Evolutionary conservation across 1,139 yeast species (phyloP), one percentile per base, ranked within the genome.

Genomic region (Saccharomyces uvarum): DNA sequence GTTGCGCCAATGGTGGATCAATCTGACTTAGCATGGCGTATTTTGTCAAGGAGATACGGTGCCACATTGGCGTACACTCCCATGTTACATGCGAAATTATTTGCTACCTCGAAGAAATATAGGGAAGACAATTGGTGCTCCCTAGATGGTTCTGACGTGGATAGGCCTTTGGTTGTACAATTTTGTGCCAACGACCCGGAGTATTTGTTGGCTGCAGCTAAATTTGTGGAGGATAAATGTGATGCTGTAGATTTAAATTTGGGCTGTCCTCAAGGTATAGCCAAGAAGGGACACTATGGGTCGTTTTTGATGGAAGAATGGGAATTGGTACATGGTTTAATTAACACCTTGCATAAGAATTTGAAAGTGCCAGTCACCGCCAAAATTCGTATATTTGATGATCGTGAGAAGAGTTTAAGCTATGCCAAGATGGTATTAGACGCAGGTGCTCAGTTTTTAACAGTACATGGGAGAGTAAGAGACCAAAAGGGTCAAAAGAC

Each of bases 1-100:
- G 95, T 95, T 27, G 99, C 98, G 1, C 99, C 99, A 1, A 93
- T 95, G 98, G 99, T 95, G 11, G 99, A 95, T 70, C 98, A 90
- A 63, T 84, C 93, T 2, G 99, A 95, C 66, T 77, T 93, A 31
- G 99, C 97, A 1, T 95, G 99, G 98, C 79, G 99, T 62, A 79
- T 89, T 16, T 73, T 95, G 19, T 88, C 96, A 2, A 77, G 98
- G 57, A 77, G 80, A 59, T 86, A 91, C 66, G 99, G 99, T 1
- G 99, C 99, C 0, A 88, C 91, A 4, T 74, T 95, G 47, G 89
- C 97, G 65, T 95, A 91, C 65, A 88, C 99, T 0, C 99, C 99
- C 2, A 95, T 95, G 99, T 81, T 86, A 62, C 98, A 95, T 70
- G 96, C 99, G 3, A 77, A 91, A 53, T 74, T 90, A 46, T 95